Base-by-base conservation (phyloP, 164 flowering plant species). In the Magnolia kwangsiensis region DNA sequence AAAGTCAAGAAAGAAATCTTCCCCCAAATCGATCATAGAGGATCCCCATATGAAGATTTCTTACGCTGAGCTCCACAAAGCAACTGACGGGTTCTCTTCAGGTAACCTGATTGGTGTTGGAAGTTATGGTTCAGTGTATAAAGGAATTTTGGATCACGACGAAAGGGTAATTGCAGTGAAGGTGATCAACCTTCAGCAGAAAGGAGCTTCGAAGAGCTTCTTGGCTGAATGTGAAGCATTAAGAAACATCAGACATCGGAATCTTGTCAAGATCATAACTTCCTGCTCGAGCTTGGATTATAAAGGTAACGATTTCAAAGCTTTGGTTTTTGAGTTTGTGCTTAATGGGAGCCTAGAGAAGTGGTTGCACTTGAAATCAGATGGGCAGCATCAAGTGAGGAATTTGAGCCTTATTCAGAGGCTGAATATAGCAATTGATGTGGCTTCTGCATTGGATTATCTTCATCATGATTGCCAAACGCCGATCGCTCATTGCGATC, bases 111-210 rank as follows among this genome's bases (percentile, higher is more conserved):
- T 84, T 9, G 86, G 88, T 21, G 6, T 61, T 0, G 87, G 87
- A 7, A 77, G 85, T 71, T 86, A 78, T 49, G 81, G 85, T 18
- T 76, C 77, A 23, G 87, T 86, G 0, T 86, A 82, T 70, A 84
- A 76, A 75, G 87, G 83, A 66, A 14, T n/a, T 50, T 50, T 82
- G n/a, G 20, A 59, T 23, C 18, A 31, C 0, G 73, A 66, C 11
- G 80, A 21, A 23, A 23, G 11, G 24, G 14, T 67, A 45, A 80
- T 84, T 7, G 88, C 88, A 0, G 76, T 86, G 23, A 86, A 86
- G 55, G 87, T 86, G 0, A 20, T 86, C 4, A 72, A 84, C 50
- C 81, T 81, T 21, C 74, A 75, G 50, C 74, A 63, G 16, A 63
- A 29, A 11, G 81, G 82, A 73, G 85, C 82, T 1, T 73, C 18